Base-by-base conservation (phyloP, 805 yeast species). In the Teunomyces stri region DNA sequence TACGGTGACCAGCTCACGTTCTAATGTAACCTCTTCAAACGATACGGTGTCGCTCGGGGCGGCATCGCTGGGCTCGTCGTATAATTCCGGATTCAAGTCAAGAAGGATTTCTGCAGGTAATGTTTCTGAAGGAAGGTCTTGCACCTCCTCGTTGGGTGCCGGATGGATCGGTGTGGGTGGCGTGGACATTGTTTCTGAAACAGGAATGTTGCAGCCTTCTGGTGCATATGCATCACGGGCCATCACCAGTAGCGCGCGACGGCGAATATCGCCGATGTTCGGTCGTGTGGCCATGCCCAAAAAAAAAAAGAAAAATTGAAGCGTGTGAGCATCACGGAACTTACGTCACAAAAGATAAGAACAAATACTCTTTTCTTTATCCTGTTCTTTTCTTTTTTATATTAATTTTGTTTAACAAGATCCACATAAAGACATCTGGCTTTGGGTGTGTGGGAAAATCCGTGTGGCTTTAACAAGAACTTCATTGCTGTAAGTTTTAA, bases 21-120 rank as follows among this genome's bases (percentile, higher is more conserved):
- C 21, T 21, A 40, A 15, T 9, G 34, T 29, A 31, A 36, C 47
- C n/a, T 46, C 51, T 3, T 41, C 48, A 13, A 37, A 20, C 15
- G 45, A 11, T 25, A 2, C 11, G 20, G 42, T 20, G n/a, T 21
- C 45, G 41, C 35, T 22, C 20, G 18, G 18, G 6, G 10, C n/a
- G 39, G 12, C 15, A 13, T 42, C 13, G 20, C 12, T 5, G 15
- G 7, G 58, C 2, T 56, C 63, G 30, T 63, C 69, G 39, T 67
- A 65, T 44, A 71, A 53, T 9, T 66, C 75, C 1, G 76, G 76
- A 50, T 72, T 72, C 49, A 72, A 58, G 42, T 70, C 75, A 34
- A 72, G 52, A 42, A 56, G 52, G 31, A 33, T 29, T 5, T 30
- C n/a, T 18, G 27, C 43, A n/a, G 40, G 40, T 11, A 37, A 27